A percentile compares a stretch with the other conserved stretches of the same genome.
Evolutionary conservation across 2,329 filamentous ascomycete genomes (phyloP).

Genomic region (Epichloe amarillans): DNA sequence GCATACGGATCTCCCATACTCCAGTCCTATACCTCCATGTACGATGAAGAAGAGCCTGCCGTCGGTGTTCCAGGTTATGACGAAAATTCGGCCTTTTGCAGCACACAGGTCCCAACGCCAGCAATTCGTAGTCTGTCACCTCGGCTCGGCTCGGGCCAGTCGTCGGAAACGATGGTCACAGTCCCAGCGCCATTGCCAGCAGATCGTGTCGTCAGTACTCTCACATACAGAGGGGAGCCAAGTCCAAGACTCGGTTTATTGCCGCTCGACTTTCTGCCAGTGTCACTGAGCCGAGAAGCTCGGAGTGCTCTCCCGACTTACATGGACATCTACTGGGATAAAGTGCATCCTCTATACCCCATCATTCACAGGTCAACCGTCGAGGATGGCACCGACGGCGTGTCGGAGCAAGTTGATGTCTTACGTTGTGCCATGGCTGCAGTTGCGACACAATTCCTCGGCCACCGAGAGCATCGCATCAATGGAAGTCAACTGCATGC

Average conservation of each 20-base stretch:
- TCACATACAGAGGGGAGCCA: constrained; percentile 28
- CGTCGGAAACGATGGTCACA: constrained; percentile 36
- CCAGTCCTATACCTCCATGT: constrained; percentile 20
- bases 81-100: constrained; percentile 19
- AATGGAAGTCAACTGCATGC: constrained; percentile 37
- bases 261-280: constrained; percentile 12
- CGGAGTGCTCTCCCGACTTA: constrained; percentile 34
- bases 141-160: constrained; percentile 31
- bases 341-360: constrained; percentile 34
- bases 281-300: constrained; percentile 25
- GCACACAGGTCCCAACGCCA: constrained; percentile 23
- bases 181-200: constrained; percentile 26
- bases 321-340: constrained; percentile 39
- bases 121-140: constrained; percentile 38
- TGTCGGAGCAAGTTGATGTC: constrained; percentile 26
- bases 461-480: constrained; percentile 33
- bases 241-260: constrained; percentile 24
- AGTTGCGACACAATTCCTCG: constrained; percentile 38
- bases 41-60: constrained; percentile 18
- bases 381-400: constrained; percentile 19
- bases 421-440: constrained; percentile 43
- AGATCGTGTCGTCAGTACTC: constrained; percentile 19
- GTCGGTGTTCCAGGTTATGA: constrained; percentile 23
- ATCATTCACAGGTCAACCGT: constrained; percentile 35
- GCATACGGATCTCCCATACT: constrained; percentile 15